These are phyloP conservation scores for Ophiostoma australiae DNA, from an alignment of 2,329 filamentous ascomycete species.

Conservation along the genomic window DNA sequence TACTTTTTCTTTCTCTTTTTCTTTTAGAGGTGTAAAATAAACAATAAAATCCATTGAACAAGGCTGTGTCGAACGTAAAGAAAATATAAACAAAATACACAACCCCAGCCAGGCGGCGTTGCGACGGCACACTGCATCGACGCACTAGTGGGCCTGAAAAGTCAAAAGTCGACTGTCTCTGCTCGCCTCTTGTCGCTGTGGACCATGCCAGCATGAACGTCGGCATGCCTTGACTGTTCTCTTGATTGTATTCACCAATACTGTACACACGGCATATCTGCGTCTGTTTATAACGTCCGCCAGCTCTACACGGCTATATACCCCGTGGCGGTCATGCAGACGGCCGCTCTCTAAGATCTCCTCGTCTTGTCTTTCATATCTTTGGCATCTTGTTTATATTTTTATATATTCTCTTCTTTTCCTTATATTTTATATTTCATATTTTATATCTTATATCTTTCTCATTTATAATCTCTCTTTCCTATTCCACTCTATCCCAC, in stretches of 20 bases:
- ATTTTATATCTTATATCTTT: background rate
- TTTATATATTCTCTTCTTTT: too few species aligned
- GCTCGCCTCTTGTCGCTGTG: background rate
- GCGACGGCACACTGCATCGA: background rate
- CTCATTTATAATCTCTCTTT: constrained; percentile 1
- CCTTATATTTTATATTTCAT: too few species aligned
- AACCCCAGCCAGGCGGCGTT: background rate
- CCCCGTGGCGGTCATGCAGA: constrained; percentile 15
- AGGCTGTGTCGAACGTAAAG: background rate
- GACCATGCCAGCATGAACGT: background rate
- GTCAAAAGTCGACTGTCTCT: background rate
- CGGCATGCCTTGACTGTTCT: background rate
- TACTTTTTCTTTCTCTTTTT: too few species aligned
- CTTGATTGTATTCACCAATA: background rate
- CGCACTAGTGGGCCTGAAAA: constrained; percentile 9
- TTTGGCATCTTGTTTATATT: background rate
- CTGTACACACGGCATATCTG: background rate
- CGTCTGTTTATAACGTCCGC: too few species aligned
- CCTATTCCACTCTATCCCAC: background rate
- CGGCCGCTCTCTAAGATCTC: background rate
- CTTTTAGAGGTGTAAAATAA: too few species aligned
- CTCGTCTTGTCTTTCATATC: constrained; percentile 9
- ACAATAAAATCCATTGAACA: background rate
- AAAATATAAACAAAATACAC: background rate
- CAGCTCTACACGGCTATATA: constrained; percentile 9